Percentiles rank a stretch among this genome's conserved stretches.
Conservation (phyloP, 495 filamentous ascomycete species). For the Neurospora discreta region DNA sequence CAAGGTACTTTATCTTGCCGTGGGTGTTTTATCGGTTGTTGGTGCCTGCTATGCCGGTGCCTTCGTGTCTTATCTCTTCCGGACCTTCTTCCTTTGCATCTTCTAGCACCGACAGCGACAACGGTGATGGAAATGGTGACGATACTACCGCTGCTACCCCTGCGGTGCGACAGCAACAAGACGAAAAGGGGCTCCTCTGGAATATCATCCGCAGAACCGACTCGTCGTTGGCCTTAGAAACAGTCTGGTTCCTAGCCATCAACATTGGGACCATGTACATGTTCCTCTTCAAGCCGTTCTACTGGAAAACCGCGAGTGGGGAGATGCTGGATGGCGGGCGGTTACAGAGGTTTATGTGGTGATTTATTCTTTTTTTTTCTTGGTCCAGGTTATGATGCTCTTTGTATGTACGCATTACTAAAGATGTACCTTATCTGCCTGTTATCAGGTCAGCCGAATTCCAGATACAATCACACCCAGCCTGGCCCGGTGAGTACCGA, state of each 20-base stretch:
- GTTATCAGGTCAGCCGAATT: no score
- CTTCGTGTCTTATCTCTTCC: background rate
- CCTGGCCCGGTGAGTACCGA: no score
- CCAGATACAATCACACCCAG: no score
- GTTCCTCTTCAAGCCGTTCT: slow-evolving; percentile 69
- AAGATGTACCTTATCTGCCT: no score
- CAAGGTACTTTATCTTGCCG: slow-evolving; percentile 86
- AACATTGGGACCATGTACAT: slow-evolving; percentile 68
- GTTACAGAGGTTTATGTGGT: slow-evolving; percentile 90
- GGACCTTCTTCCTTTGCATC: background rate
- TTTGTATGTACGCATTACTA: no score
- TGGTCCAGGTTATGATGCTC: no score
- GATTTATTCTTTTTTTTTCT: background rate
- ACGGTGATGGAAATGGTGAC: background rate
- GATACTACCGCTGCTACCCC: background rate
- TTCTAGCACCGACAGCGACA: background rate
- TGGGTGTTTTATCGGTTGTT: slow-evolving; percentile 92
- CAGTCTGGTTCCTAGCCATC: slow-evolving; percentile 61
- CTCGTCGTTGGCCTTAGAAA: slow-evolving; percentile 56
- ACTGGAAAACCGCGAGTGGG: slow-evolving; percentile 46
- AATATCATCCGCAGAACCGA: slow-evolving; percentile 4
- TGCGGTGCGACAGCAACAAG: background rate
- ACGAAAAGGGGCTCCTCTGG: background rate
- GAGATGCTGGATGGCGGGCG: slow-evolving; percentile 56
- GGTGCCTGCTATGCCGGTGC: slow-evolving; percentile 39